Evolutionary conservation across 495 filamentous ascomycete genomes (phyloP).

Genomic region (Penicillium desertorum): DNA sequence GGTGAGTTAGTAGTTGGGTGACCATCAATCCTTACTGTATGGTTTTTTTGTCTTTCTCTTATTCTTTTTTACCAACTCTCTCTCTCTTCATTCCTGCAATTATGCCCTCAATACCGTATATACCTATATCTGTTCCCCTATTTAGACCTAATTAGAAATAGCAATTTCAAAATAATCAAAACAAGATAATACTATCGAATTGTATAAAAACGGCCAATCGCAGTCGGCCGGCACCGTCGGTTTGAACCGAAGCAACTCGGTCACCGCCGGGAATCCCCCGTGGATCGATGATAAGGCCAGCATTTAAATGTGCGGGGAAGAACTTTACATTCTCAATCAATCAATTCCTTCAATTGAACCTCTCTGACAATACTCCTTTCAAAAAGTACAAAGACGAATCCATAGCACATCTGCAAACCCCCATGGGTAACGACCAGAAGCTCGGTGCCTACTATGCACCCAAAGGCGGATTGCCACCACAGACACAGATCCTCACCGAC

Average conservation of each 20-base stretch:
- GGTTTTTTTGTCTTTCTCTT: too few relatives aligned
- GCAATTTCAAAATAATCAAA: too few relatives aligned
- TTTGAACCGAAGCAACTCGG: conserved; percentile 18
- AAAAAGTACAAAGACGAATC: neutral
- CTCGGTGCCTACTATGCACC: conserved; percentile 30
- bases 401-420: conserved; percentile 2
- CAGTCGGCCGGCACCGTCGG: conserved; percentile 13
- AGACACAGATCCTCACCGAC: conserved; percentile 29
- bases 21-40: too few relatives aligned
- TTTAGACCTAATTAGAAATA: too few relatives aligned
- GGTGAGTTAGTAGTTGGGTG: too few relatives aligned
- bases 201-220: too few relatives aligned
- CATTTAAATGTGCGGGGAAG: conserved; percentile 15
- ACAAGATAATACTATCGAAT: too few relatives aligned
- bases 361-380: neutral
- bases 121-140: too few relatives aligned
- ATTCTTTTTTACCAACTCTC: too few relatives aligned
- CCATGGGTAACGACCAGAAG: conserved; percentile 28
- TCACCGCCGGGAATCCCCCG: conserved; percentile 19
- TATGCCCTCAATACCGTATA: too few relatives aligned
- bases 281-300: conserved; percentile 16
- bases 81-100: too few relatives aligned
- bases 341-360: neutral
- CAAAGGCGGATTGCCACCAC: conserved; percentile 27
- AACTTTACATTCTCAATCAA: neutral